These are phyloP conservation scores for Bryopsis sp. DNA, from an alignment of 139 green algal genomes.

Conservation along the genomic window DNA sequence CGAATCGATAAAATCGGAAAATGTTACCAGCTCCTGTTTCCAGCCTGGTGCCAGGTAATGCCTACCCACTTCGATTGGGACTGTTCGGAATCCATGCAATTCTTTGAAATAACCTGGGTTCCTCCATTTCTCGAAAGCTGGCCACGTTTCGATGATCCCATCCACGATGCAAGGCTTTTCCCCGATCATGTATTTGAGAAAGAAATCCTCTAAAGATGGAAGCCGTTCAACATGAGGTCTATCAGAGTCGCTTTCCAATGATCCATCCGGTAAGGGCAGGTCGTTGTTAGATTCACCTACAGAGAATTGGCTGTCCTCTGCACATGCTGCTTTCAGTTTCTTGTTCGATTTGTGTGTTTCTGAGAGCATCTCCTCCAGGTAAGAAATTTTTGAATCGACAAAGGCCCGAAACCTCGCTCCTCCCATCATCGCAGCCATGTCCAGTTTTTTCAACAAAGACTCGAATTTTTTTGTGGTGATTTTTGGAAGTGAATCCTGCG, in stretches of 20 bases:
- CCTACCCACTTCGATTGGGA: slow-evolving; percentile 78
- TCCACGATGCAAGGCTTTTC: slow-evolving; percentile 32
- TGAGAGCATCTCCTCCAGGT: slow-evolving; percentile 19
- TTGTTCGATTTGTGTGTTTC: background rate
- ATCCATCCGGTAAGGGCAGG: slow-evolving; percentile 23
- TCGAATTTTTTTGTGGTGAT: background rate
- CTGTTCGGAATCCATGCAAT: slow-evolving; percentile 62
- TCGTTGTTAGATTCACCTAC: slow-evolving; percentile 30
- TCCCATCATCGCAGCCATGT: slow-evolving; percentile 77
- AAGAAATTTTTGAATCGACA: slow-evolving; percentile 34
- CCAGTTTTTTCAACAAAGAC: slow-evolving; percentile 40
- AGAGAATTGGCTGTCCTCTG: background rate
- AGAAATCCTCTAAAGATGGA: slow-evolving; percentile 53
- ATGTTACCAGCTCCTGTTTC: slow-evolving; percentile 73
- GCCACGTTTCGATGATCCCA: slow-evolving; percentile 64
- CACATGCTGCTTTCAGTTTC: no score
- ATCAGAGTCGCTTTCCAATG: slow-evolving; percentile 19
- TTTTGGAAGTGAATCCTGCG: background rate
- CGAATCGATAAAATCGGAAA: slow-evolving; percentile 60
- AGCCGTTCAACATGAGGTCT: slow-evolving; percentile 13
- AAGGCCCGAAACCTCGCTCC: slow-evolving; percentile 40
- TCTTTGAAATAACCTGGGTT: slow-evolving; percentile 52
- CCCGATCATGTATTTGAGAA: slow-evolving; percentile 34
- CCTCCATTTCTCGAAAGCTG: slow-evolving; percentile 61
- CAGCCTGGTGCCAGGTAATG: slow-evolving; percentile 77